These are phyloP conservation scores for Gamarada debralockiae DNA, from an alignment of 495 filamentous ascomycete genomes.

Conservation along the genomic window DNA sequence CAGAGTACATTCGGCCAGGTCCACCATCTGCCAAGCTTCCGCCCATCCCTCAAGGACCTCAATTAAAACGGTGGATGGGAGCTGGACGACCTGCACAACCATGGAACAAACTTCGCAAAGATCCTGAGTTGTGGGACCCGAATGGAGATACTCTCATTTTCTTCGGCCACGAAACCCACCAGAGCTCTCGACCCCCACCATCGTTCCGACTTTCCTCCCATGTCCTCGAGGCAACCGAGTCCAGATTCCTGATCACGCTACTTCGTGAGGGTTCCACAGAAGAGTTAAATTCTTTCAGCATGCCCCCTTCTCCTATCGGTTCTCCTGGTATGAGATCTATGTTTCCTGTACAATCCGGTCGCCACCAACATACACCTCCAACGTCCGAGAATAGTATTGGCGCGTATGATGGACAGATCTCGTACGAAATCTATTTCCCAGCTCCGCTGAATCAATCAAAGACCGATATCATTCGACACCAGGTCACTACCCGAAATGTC, in stretches of 20 bases:
- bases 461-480: slow-evolving; percentile 44
- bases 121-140: slow-evolving; percentile 60
- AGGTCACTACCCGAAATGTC: slow-evolving; percentile 60
- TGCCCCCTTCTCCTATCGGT: slow-evolving; percentile 41
- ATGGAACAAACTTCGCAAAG: slow-evolving; percentile 53
- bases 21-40: slow-evolving; percentile 13
- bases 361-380: slow-evolving; percentile 33
- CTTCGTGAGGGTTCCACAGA: slow-evolving; percentile 41
- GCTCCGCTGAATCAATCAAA: slow-evolving; percentile 41
- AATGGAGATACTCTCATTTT: slow-evolving; percentile 59
- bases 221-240: slow-evolving; percentile 51
- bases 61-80: slow-evolving; percentile 48
- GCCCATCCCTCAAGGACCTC: slow-evolving; percentile 26
- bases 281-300: slow-evolving; percentile 23
- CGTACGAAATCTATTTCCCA: slow-evolving; percentile 57
- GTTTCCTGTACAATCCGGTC: slow-evolving; percentile 19
- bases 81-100: slow-evolving; percentile 40
- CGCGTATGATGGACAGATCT: slow-evolving; percentile 45
- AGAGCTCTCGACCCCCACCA: slow-evolving; percentile 41
- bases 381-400: slow-evolving; percentile 39
- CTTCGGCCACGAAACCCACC: slow-evolving; percentile 38
- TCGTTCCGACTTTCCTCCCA: slow-evolving; percentile 56
- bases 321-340: slow-evolving; percentile 30
- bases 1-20: not conserved
- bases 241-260: slow-evolving; percentile 45